Conservation (phyloP, 2,329 filamentous ascomycete species). For the Aspergillus sp. region DNA sequence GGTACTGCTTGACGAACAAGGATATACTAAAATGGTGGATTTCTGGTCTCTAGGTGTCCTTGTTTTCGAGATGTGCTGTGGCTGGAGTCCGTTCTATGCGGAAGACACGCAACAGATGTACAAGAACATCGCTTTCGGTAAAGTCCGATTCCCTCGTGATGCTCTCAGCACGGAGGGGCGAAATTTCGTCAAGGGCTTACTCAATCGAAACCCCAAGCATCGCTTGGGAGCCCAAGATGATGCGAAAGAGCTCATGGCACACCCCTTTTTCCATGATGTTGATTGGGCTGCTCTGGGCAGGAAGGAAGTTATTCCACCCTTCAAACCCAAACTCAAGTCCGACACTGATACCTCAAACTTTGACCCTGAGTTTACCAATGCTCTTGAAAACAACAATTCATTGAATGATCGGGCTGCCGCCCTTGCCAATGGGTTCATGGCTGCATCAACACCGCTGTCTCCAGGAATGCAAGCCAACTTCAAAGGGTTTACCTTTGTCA, state of each 20-base stretch:
- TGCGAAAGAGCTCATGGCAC: conserved; percentile 88
- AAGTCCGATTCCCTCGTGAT: conserved; percentile 93
- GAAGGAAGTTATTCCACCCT: conserved; percentile 92
- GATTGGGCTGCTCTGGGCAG: conserved; percentile 86
- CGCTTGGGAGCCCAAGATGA: conserved; percentile 87
- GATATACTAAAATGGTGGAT: conserved; percentile 99
- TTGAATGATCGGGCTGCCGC: conserved; percentile 89
- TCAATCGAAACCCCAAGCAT: conserved; percentile 96
- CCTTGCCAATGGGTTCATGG: conserved; percentile 75
- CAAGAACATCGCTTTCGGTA: conserved; percentile 99
- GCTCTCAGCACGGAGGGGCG: conserved; percentile 91
- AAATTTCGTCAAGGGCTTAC: conserved; percentile 95
- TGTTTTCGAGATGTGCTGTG: conserved; percentile 99
- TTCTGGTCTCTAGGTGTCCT: conserved; percentile 98
- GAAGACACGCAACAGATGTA: conserved; percentile 99
- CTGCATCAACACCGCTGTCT: conserved; percentile 86
- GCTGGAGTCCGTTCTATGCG: conserved; percentile 98
- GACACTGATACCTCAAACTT: conserved; percentile 98
- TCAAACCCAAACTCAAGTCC: conserved; percentile 95
- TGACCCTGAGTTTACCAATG: conserved; percentile 96
- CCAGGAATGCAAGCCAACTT: conserved; percentile 98
- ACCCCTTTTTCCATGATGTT: conserved; percentile 91
- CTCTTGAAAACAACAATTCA: conserved; percentile 80
- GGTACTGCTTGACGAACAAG: conserved; percentile 90
- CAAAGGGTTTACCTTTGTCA: conserved; percentile 98